Conservation (phyloP, 2,329 filamentous ascomycete species). For the Daldinia eschscholtzii region DNA sequence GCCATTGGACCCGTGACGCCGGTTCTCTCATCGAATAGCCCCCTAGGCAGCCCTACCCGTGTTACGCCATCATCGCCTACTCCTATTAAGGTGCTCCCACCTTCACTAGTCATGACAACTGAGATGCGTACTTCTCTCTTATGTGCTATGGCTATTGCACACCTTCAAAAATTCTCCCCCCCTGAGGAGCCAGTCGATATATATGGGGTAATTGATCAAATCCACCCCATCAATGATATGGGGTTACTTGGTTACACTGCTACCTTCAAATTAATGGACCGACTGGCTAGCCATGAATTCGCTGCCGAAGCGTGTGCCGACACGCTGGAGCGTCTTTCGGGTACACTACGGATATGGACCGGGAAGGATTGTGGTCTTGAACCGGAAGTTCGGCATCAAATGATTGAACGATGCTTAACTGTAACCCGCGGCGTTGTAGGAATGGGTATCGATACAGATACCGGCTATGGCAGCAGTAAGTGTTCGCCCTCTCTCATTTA, state of each 20-base stretch:
- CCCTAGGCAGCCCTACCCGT: constrained; percentile 23
- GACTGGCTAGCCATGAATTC: constrained; percentile 61
- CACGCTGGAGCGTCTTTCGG: constrained; percentile 69
- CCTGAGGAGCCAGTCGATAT: constrained; percentile 61
- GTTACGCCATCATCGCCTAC: constrained; percentile 44
- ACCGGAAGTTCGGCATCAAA: constrained; percentile 63
- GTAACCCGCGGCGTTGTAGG: constrained; percentile 70
- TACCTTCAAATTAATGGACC: constrained; percentile 69
- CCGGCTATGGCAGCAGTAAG: constrained; percentile 67
- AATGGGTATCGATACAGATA: constrained; percentile 67
- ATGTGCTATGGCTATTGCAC: constrained; percentile 71
- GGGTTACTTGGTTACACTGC: constrained; percentile 71
- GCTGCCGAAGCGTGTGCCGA: constrained; percentile 61
- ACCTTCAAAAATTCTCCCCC: constrained; percentile 61
- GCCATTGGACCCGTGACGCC: constrained; percentile 61
- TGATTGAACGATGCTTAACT: constrained; percentile 68
- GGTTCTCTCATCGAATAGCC: constrained; percentile 51
- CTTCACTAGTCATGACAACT: constrained; percentile 58
- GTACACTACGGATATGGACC: constrained; percentile 70
- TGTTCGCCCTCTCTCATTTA: constrained; percentile 7
- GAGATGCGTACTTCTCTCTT: constrained; percentile 70
- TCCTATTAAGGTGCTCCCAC: constrained; percentile 62
- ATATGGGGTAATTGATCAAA: constrained; percentile 64
- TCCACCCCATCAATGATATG: constrained; percentile 58
- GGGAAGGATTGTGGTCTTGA: constrained; percentile 66